Evolutionary conservation across 2,329 filamentous ascomycete genomes (phyloP).

Genomic region (Alternaria consortialis): DNA sequence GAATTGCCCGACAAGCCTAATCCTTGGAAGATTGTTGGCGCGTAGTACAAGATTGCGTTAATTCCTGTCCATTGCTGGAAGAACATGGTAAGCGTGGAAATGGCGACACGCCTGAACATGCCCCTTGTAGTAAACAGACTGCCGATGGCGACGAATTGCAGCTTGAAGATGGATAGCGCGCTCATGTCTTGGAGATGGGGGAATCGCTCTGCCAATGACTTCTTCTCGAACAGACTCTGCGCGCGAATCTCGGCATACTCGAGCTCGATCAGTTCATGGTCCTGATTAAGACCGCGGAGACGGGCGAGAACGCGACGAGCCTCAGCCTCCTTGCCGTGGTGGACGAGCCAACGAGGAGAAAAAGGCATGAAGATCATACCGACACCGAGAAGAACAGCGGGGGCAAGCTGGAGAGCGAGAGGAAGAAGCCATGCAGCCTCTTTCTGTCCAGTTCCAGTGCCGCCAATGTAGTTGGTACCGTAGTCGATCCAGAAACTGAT

Average conservation of each 20-base stretch:
- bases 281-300: conserved; percentile 68
- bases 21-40: conserved; percentile 59
- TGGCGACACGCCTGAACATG: conserved; percentile 71
- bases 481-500: conserved; percentile 60
- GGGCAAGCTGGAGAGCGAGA: conserved; percentile 73
- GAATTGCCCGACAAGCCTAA: conserved; percentile 59
- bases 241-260: conserved; percentile 85
- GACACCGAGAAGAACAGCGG: conserved; percentile 69
- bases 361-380: conserved; percentile 85
- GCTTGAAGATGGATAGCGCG: conserved; percentile 61
- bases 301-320: conserved; percentile 68
- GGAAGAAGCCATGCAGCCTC: conserved; percentile 78
- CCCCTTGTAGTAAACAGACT: conserved; percentile 70
- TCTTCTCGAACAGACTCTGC: conserved; percentile 78
- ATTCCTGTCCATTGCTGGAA: conserved; percentile 57
- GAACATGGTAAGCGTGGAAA: conserved; percentile 63
- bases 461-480: conserved; percentile 58
- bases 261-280: conserved; percentile 74
- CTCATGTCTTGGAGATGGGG: conserved; percentile 70
- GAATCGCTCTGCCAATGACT: conserved; percentile 71
- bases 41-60: conserved; percentile 59
- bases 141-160: conserved; percentile 71
- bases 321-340: conserved; percentile 73
- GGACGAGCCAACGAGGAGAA: conserved; percentile 77
- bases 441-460: conserved; percentile 66